A percentile compares a stretch with the other conserved stretches of the same genome.
Evolutionary conservation across 345 rosid species (phyloP).

Genomic region (Jatropha curcas): DNA sequence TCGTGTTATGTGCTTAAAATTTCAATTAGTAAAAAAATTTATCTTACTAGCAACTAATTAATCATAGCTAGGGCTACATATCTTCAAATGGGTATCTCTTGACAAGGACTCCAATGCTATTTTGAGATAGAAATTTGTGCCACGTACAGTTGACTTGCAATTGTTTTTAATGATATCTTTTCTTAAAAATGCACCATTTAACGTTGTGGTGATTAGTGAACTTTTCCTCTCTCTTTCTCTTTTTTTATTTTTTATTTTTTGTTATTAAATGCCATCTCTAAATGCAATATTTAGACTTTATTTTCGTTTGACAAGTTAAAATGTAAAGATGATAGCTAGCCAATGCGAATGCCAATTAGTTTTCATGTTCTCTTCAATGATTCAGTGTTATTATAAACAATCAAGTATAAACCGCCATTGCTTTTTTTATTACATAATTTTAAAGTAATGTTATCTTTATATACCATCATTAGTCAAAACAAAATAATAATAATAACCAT

Average conservation of each 20-base stretch:
- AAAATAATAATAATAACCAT: no score
- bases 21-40: constrained; percentile 22
- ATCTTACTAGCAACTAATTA: background rate
- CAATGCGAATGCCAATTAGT: background rate
- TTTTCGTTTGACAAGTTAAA: background rate
- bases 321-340: background rate
- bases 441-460: no score
- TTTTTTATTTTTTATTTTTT: background rate
- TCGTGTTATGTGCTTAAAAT: constrained; percentile 18
- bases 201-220: constrained; percentile 1
- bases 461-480: no score
- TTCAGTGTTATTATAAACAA: no score
- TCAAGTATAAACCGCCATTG: no score
- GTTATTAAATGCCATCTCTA: no score
- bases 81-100: constrained; percentile 21
- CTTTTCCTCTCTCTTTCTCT: background rate
- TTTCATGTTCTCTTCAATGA: no score
- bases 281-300: no score
- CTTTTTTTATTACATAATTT: no score
- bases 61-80: background rate
- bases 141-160: constrained; percentile 20
- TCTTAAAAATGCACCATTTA: constrained; percentile 8
- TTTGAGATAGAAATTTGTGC: constrained; percentile 10
- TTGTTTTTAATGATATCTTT: constrained; percentile 10
- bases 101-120: constrained; percentile 9